Evolutionary conservation across 495 filamentous ascomycete genomes (phyloP).

Genomic region (Podospora australis): DNA sequence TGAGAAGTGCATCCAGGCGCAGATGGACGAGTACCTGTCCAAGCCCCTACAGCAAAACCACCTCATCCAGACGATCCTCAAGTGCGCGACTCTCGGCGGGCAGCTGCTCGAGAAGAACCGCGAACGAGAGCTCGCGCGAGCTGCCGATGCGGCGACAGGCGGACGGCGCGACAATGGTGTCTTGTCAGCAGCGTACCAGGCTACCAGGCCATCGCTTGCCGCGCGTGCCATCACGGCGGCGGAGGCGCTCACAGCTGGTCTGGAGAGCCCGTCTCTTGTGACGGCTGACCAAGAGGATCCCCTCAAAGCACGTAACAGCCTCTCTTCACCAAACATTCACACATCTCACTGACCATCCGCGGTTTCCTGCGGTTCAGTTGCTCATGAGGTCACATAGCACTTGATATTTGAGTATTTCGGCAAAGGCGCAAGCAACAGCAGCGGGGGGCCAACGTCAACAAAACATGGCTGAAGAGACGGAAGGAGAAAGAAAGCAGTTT

Average conservation of each 20-base stretch:
- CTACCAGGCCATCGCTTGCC: conserved; percentile 29
- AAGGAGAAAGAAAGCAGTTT: too few relatives aligned
- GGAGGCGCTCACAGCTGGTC: conserved; percentile 47
- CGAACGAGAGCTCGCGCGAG: conserved; percentile 39
- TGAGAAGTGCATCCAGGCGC: conserved; percentile 95
- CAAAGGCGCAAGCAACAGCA: too few relatives aligned
- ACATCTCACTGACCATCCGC: conserved; percentile 14
- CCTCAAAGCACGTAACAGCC: conserved; percentile 57
- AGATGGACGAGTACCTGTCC: conserved; percentile 99
- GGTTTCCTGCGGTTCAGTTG: conserved; percentile 41
- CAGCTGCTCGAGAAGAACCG: conserved; percentile 68
- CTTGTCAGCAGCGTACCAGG: conserved; percentile 15
- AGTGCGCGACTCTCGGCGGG: conserved; percentile 87
- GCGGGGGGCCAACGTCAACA: too few relatives aligned
- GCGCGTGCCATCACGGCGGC: conserved; percentile 57
- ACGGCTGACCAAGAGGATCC: conserved; percentile 60
- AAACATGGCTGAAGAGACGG: too few relatives aligned
- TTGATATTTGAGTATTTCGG: not conserved
- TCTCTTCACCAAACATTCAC: conserved; percentile 38
- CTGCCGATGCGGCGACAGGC: conserved; percentile 29
- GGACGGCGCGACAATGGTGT: conserved; percentile 23
- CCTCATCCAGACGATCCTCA: conserved; percentile 97
- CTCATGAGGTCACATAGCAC: conserved; percentile 18
- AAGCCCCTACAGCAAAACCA: conserved; percentile 98
- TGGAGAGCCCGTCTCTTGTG: conserved; percentile 56